Evolutionary conservation across 108 stramenopile species (phyloP).

Genomic region (Seminavis robusta): DNA sequence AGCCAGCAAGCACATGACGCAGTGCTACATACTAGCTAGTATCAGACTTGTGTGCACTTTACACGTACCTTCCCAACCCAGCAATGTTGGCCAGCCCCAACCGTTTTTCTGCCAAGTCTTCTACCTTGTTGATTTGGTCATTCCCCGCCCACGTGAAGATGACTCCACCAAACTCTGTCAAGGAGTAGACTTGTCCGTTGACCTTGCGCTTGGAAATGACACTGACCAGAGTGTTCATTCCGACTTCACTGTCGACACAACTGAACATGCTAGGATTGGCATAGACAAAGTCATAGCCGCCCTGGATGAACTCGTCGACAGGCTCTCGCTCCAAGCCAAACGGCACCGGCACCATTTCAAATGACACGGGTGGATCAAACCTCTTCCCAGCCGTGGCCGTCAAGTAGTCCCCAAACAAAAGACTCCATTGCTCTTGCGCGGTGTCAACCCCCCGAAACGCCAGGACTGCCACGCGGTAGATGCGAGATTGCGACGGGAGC

Average conservation of each 20-base stretch:
- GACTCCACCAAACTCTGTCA: slow-evolving; percentile 33
- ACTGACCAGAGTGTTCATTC: slow-evolving; percentile 16
- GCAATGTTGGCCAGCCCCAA: slow-evolving; percentile 24
- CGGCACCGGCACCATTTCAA: too few relatives aligned
- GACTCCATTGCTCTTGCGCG: slow-evolving; percentile 23
- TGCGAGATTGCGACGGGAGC: too few relatives aligned
- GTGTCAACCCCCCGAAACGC: slow-evolving; percentile 26
- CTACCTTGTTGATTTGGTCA: slow-evolving; percentile 11
- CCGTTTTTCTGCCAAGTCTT: slow-evolving; percentile 20
- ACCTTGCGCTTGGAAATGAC: slow-evolving; percentile 17
- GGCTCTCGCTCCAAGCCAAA: too few relatives aligned
- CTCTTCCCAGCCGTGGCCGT: slow-evolving; percentile 25
- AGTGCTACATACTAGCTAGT: too few relatives aligned
- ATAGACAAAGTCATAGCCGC: slow-evolving; percentile 31
- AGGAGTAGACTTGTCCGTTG: slow-evolving; percentile 13
- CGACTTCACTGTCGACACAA: slow-evolving; percentile 25
- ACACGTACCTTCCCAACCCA: slow-evolving; percentile 23
- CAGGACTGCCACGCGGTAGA: slow-evolving; percentile 38
- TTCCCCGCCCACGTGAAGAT: slow-evolving; percentile 13
- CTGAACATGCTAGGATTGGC: slow-evolving; percentile 21
- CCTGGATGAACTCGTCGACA: too few relatives aligned
- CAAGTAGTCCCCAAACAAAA: slow-evolving; percentile 26
- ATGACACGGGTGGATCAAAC: slow-evolving; percentile 24
- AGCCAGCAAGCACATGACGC: too few relatives aligned
- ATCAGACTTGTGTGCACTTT: too few relatives aligned